Conservation (phyloP, 257 asterid species). For the Solanum piurae region DNA sequence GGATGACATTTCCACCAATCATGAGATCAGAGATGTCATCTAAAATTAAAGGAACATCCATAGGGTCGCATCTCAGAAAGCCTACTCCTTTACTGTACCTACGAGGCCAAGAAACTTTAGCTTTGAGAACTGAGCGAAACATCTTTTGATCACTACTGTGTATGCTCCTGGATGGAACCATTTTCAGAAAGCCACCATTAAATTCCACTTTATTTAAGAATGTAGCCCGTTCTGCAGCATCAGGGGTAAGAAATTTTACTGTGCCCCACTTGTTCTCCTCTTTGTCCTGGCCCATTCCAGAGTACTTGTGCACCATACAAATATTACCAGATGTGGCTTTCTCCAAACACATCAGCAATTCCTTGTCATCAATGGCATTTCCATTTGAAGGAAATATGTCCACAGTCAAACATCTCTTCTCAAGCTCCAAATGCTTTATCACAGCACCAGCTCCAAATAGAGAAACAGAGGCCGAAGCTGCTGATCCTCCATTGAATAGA, state of each 20-base stretch:
- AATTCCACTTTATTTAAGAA: constrained; percentile 28
- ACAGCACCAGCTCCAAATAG: constrained; percentile 92
- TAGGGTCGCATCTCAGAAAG: constrained; percentile 46
- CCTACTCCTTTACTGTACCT: constrained; percentile 74
- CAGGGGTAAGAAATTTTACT: constrained; percentile 75
- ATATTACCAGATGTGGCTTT: constrained; percentile 34
- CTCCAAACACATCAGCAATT: constrained; percentile 61
- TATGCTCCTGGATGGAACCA: constrained; percentile 42
- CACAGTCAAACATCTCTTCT: constrained; percentile 64
- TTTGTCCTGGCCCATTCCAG: constrained; percentile 22
- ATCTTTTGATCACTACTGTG: constrained; percentile 37
- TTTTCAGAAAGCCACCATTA: constrained; percentile 45
- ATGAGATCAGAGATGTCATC: constrained; percentile 36
- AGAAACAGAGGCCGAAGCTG: constrained; percentile 47
- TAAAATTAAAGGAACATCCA: constrained; percentile 40
- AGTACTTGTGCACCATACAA: constrained; percentile 47
- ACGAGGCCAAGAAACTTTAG: constrained; percentile 87
- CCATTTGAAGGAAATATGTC: constrained; percentile 49
- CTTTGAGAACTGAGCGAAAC: constrained; percentile 43
- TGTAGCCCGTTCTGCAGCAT: constrained; percentile 58
- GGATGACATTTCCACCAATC: constrained; percentile 31
- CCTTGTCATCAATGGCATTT: constrained; percentile 44
- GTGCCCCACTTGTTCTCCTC: constrained; percentile 76
- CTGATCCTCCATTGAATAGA: constrained; percentile 49
- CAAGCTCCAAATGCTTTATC: constrained; percentile 84